Conservation (phyloP, 2,329 filamentous ascomycete species). For the Ophiostoma ulmi region DNA sequence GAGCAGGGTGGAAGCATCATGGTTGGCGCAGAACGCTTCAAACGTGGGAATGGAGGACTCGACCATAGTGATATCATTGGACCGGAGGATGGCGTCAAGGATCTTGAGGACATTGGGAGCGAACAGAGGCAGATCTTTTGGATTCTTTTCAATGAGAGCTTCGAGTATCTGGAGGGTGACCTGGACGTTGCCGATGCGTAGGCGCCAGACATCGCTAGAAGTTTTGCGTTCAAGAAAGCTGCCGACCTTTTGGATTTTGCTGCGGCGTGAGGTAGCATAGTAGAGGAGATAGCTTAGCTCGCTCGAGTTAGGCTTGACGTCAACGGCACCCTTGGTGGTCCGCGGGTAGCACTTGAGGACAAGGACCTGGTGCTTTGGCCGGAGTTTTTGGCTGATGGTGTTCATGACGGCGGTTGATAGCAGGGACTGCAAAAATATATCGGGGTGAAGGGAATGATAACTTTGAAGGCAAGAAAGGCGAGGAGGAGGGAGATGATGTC, state of each 20-base stretch:
- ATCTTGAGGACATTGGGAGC: slow-evolving; percentile 79
- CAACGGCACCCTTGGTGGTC: slow-evolving; percentile 82
- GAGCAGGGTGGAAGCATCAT: slow-evolving; percentile 78
- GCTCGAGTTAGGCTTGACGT: slow-evolving; percentile 92
- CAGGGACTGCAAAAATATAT: neutral
- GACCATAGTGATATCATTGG: slow-evolving; percentile 84
- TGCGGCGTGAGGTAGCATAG: slow-evolving; percentile 89
- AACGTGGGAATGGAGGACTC: slow-evolving; percentile 86
- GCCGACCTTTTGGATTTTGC: slow-evolving; percentile 94
- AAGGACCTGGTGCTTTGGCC: slow-evolving; percentile 94
- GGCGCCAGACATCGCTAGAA: slow-evolving; percentile 82
- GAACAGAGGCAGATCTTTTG: slow-evolving; percentile 84
- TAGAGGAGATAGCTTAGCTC: slow-evolving; percentile 96
- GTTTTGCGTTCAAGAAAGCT: slow-evolving; percentile 93
- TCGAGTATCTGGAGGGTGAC: slow-evolving; percentile 90
- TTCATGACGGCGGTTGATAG: slow-evolving; percentile 47
- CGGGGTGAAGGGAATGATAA: neutral
- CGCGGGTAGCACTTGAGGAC: slow-evolving; percentile 95
- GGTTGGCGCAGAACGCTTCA: slow-evolving; percentile 79
- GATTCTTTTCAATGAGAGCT: slow-evolving; percentile 86
- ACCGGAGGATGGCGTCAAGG: slow-evolving; percentile 74
- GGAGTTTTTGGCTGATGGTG: slow-evolving; percentile 62
- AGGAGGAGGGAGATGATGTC: neutral
- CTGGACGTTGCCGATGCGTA: slow-evolving; percentile 85
- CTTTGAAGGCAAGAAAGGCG: neutral